phyloP scores from a whole-genome alignment of 2,329 filamentous ascomycete species.

The Acephala macrosclerotiorum region DNA sequence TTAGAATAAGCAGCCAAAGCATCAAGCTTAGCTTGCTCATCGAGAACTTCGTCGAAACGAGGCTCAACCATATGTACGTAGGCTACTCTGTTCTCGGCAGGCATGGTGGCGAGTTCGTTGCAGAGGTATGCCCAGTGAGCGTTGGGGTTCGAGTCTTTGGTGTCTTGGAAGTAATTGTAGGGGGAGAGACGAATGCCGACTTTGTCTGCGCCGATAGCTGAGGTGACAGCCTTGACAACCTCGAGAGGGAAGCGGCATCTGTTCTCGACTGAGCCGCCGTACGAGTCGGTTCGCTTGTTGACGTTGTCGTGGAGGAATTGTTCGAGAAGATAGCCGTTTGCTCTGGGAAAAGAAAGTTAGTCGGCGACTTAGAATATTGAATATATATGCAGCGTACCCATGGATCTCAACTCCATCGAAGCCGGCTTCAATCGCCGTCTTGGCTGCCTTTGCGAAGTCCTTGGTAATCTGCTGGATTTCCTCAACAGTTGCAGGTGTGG shows the following conservation, averaged over 20 bases:
- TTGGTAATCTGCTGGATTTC: constrained; percentile 42
- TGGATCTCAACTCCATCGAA: constrained; percentile 58
- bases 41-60: constrained; percentile 48
- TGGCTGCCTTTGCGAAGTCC: constrained; percentile 37
- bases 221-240: constrained; percentile 57
- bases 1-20: constrained; percentile 54
- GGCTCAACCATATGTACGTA: constrained; percentile 34
- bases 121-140: constrained; percentile 33
- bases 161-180: constrained; percentile 66
- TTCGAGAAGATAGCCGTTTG: constrained; percentile 60
- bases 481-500: constrained; percentile 45
- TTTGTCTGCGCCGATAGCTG: constrained; percentile 58
- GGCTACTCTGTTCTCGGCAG: constrained; percentile 22
- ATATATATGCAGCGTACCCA: constrained; percentile 27
- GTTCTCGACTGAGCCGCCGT: constrained; percentile 57
- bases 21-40: constrained; percentile 54
- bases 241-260: constrained; percentile 59
- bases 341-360: constrained; percentile 27
- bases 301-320: constrained; percentile 62
- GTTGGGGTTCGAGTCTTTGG: constrained; percentile 55
- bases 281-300: constrained; percentile 62
- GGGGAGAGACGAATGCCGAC: constrained; percentile 63
- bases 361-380: neutral
- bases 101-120: constrained; percentile 47
- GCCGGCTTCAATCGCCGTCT: constrained; percentile 56